Conservation (phyloP, 306 rosid genomes). For the Hippophae gyantsensis region DNA sequence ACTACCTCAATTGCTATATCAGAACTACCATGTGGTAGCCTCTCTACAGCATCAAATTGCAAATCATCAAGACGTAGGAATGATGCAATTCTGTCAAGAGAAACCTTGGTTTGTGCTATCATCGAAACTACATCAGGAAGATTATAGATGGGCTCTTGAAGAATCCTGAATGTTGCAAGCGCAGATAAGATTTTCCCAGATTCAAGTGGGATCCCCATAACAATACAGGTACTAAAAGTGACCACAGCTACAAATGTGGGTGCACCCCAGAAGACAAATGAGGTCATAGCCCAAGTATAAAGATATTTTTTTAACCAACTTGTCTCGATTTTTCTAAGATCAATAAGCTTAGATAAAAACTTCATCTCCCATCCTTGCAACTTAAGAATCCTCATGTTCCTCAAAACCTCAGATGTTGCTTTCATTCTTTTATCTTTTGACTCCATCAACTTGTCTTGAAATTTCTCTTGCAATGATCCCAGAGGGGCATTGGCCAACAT, state of each 20-base stretch:
- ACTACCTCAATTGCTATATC: conserved; percentile 42
- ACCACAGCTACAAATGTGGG: conserved; percentile 41
- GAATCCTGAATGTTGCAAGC: conserved; percentile 40
- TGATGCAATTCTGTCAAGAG: conserved; percentile 42
- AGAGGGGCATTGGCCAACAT: conserved; percentile 41
- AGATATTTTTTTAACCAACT: conserved; percentile 34
- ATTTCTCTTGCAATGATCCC: conserved; percentile 28
- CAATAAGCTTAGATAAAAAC: conserved; percentile 30
- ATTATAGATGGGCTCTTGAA: conserved; percentile 31
- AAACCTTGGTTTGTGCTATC: conserved; percentile 37
- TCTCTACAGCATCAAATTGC: conserved; percentile 45
- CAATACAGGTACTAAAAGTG: conserved; percentile 35
- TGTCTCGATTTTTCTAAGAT: conserved; percentile 28
- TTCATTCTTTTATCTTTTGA: conserved; percentile 49
- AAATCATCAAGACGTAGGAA: conserved; percentile 51
- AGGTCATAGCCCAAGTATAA: conserved; percentile 21
- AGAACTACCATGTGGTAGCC: conserved; percentile 52
- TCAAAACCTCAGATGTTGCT: conserved; percentile 44
- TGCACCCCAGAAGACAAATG: conserved; percentile 36
- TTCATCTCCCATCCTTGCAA: conserved; percentile 57
- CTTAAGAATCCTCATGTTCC: conserved; percentile 47
- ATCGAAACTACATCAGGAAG: conserved; percentile 38
- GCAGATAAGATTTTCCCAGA: conserved; percentile 43
- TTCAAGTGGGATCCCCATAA: conserved; percentile 40
- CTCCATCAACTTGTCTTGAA: conserved; percentile 39